These are phyloP conservation scores for Clarireedia sp. DNA, from an alignment of 2,329 filamentous ascomycete genomes.

Conservation along the genomic window DNA sequence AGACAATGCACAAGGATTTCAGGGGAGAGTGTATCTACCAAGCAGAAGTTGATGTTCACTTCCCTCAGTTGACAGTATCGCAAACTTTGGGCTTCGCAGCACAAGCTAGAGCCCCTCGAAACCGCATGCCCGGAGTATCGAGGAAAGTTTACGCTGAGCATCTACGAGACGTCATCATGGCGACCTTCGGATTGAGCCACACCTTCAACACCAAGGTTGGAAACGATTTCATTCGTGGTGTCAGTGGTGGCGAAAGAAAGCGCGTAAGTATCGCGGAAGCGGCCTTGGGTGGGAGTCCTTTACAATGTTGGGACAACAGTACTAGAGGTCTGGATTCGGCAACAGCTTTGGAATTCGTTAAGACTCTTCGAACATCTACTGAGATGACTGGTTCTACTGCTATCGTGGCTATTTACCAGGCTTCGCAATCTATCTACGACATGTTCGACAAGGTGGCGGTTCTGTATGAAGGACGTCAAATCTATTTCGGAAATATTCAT, in stretches of 20 bases:
- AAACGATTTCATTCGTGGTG: constrained; percentile 64
- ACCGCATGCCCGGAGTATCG: constrained; percentile 54
- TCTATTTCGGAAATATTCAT: constrained; percentile 60
- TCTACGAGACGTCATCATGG: constrained; percentile 50
- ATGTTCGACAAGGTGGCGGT: constrained; percentile 62
- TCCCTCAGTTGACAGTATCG: constrained; percentile 68
- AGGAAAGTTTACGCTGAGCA: constrained; percentile 46
- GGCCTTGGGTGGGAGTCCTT: constrained; percentile 47
- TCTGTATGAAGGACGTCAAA: constrained; percentile 59
- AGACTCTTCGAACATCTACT: constrained; percentile 55
- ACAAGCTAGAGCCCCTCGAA: constrained; percentile 57
- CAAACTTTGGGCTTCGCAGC: constrained; percentile 68
- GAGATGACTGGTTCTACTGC: constrained; percentile 56
- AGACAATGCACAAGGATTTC: constrained; percentile 50
- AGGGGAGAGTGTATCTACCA: constrained; percentile 65
- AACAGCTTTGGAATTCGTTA: constrained; percentile 66
- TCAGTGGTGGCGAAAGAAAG: constrained; percentile 66
- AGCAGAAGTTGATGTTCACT: constrained; percentile 68
- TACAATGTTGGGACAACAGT: constrained; percentile 71
- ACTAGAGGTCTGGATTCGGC: constrained; percentile 67
- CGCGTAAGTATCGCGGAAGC: constrained; percentile 78
- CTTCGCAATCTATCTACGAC: constrained; percentile 56
- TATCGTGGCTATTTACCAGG: constrained; percentile 65
- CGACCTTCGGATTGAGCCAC: constrained; percentile 65
- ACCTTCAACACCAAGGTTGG: constrained; percentile 68